Evolutionary conservation across 352 stramenopile genomes (phyloP), one percentile per base, ranked within the genome.

Genomic region (Phytophthora sp.): DNA sequence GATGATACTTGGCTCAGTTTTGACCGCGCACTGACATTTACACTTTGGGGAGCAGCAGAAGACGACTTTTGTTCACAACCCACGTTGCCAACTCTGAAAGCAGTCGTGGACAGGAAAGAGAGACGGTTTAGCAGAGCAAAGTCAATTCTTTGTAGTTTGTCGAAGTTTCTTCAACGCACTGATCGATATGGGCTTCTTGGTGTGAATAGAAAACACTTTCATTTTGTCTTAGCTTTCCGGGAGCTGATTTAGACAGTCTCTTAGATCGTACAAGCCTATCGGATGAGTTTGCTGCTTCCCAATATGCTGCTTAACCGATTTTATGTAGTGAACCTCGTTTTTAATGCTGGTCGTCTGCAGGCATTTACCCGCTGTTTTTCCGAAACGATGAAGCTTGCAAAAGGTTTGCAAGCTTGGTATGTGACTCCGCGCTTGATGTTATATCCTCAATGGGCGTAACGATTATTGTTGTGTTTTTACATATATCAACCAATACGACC

Each of bases 251-350:
- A 68, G 24, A 63, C 60, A 20, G 12, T 26, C 4, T 28, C 56
- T 4, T 54, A 70, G 35, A 65, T 34, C 1, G 31, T 53, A 3
- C 61, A 70, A 54, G 61, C 61, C 1, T 64, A 65, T 44, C 61
- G 61, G 1, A 65, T 70, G 61, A 70, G 61, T 24, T n/a, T 2
- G 12, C 20, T 59, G 13, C 53, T 70, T 11, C 61, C 53, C 1
- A 39, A 31, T 12, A 48, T 39, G 26, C 8, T 59, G 2, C 54
- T 70, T 20, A 65, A 70, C 21, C 23, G 54, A 26, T 70, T 70
- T 37, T 70, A 65, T 46, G 51, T 62, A 17, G n/a, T 45, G 2
- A 5, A 17, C 13, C 51, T 68, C 5, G 34, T 68, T 15, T 35
- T 68, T 9, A 67, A 62, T 66, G 56, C 39, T 59, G 48, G 57